Percentiles rank a stretch among this genome's conserved stretches.
Evolutionary conservation across 306 rosid genomes (phyloP).

Genomic region (Begonia loranthoides): DNA sequence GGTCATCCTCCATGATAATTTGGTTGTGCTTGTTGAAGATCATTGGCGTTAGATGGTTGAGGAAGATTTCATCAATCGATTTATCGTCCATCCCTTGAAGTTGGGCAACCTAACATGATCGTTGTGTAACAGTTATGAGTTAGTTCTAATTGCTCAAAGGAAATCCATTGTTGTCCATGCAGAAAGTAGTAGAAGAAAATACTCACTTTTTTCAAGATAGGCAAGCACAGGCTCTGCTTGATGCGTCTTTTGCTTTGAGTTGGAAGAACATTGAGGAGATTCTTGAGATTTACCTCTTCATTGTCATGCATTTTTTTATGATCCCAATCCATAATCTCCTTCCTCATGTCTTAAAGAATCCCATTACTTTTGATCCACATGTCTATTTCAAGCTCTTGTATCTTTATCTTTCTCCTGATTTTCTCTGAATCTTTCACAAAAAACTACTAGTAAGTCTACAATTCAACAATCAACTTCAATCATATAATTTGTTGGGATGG

Average conservation of each 20-base stretch:
- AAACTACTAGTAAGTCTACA: background rate
- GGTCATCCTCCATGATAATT: slow-evolving; percentile 2
- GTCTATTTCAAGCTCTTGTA: no score
- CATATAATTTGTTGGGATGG: background rate
- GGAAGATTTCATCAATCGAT: slow-evolving; percentile 1
- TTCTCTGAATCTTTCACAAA: slow-evolving; percentile 1
- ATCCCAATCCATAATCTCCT: slow-evolving; percentile 1
- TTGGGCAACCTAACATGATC: background rate
- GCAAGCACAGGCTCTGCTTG: no score
- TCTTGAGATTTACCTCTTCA: background rate
- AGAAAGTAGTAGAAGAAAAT: background rate
- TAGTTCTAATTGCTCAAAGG: background rate
- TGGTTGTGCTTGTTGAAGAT: slow-evolving; percentile 4
- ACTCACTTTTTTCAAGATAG: no score
- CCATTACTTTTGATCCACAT: slow-evolving; percentile 1
- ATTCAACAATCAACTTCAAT: background rate
- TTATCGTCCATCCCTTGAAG: slow-evolving; percentile 2
- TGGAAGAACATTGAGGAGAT: no score
- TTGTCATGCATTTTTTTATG: slow-evolving; percentile 5
- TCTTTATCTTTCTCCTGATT: background rate
- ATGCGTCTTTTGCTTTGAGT: no score
- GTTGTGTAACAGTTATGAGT: background rate
- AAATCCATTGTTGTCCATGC: background rate
- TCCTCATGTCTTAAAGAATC: background rate
- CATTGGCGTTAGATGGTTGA: slow-evolving; percentile 9